A percentile compares a stretch with the other conserved stretches of the same genome.
These are phyloP conservation scores for Aspergillus uvarum DNA, from an alignment of 2,329 filamentous ascomycete species.

Conservation along the genomic window DNA sequence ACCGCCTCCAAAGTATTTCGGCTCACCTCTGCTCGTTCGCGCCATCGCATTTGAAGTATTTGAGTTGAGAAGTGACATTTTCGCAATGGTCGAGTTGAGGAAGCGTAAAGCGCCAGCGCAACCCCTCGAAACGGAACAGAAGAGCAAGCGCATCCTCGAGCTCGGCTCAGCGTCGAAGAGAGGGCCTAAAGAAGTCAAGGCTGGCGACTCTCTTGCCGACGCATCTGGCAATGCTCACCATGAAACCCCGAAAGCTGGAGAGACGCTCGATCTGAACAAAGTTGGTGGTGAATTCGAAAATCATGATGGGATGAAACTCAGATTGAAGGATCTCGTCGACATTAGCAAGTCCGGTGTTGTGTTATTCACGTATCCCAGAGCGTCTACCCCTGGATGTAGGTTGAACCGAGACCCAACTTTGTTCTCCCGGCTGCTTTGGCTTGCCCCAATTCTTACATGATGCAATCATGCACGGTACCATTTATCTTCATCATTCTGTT, in stretches of 20 bases:
- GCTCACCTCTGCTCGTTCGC: no score
- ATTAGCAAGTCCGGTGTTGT: constrained; percentile 84
- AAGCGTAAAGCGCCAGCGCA: constrained; percentile 59
- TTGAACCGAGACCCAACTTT: constrained; percentile 14
- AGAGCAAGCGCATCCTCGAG: constrained; percentile 31
- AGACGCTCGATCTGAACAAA: constrained; percentile 53
- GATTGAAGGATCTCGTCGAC: constrained; percentile 75
- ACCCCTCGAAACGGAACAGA: constrained; percentile 41
- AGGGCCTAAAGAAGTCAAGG: constrained; percentile 28
- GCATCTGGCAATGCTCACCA: constrained; percentile 18
- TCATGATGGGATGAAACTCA: constrained; percentile 78
- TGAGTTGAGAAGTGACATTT: not conserved
- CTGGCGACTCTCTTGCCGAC: constrained; percentile 19
- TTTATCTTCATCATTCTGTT: not conserved
- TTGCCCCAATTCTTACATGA: not conserved
- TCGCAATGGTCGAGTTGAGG: constrained; percentile 55
- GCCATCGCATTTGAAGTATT: no score
- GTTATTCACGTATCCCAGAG: constrained; percentile 93
- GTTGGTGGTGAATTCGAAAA: constrained; percentile 75
- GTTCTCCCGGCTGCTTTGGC: not conserved
- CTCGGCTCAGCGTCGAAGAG: constrained; percentile 31
- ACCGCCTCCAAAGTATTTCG: no score
- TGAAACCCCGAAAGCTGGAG: constrained; percentile 42
- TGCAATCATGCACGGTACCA: not conserved
- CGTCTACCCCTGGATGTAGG: constrained; percentile 92